Conservation (phyloP, 1,139 yeast species). For the Geotrichum klebahnii region DNA sequence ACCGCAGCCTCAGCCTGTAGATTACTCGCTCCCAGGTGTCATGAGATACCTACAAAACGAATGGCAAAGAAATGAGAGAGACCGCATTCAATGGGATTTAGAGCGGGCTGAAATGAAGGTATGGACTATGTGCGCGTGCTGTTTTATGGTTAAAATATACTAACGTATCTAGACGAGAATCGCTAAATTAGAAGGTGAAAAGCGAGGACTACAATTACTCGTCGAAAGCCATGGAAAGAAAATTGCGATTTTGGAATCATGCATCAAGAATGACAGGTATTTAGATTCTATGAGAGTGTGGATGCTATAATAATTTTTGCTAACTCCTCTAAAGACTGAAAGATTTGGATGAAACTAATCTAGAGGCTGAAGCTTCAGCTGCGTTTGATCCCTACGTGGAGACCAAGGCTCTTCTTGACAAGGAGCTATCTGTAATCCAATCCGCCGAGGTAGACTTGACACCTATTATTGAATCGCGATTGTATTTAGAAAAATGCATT, state of each 20-base stretch:
- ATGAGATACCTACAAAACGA: constrained; percentile 57
- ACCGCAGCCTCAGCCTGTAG: constrained; percentile 27
- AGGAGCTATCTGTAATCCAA: constrained; percentile 17
- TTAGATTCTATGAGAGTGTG: not conserved
- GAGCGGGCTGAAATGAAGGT: constrained; percentile 52
- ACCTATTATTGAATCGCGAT: constrained; percentile 35
- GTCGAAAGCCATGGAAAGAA: constrained; percentile 34
- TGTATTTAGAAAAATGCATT: constrained; percentile 38
- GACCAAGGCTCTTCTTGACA: constrained; percentile 11
- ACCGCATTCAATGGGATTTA: constrained; percentile 54
- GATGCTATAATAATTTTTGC: not conserved
- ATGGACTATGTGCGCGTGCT: constrained; percentile 5
- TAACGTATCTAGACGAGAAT: constrained; percentile 35
- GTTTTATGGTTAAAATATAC: not conserved
- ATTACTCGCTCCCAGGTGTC: constrained; percentile 46
- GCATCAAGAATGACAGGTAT: constrained; percentile 15
- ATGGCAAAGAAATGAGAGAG: constrained; percentile 54
- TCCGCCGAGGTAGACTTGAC: constrained; percentile 29
- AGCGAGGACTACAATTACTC: constrained; percentile 35
- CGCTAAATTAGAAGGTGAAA: constrained; percentile 43
- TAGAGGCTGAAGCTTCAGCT: not conserved
- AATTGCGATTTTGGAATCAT: constrained; percentile 33
- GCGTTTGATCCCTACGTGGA: constrained; percentile 13
- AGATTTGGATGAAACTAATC: not conserved
- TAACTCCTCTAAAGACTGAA: not conserved